Conservation (phyloP, 371 early-diverging fungal genomes). For the Spraguea lophii region DNA sequence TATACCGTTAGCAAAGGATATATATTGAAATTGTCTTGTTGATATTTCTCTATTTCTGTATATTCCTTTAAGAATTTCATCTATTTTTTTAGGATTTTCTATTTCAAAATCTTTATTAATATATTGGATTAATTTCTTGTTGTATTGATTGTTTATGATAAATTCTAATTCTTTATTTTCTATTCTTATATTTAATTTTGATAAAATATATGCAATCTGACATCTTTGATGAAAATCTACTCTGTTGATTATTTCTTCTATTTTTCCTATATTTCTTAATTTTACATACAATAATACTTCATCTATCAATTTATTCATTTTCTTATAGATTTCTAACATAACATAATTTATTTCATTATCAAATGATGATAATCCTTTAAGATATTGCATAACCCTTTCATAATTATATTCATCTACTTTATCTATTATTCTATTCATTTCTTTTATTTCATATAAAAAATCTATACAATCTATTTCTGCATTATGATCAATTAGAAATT, state of each 20-base stretch:
- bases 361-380: slow-evolving; percentile 24
- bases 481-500: slow-evolving; percentile 42
- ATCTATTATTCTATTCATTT: slow-evolving; percentile 15
- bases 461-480: slow-evolving; percentile 45
- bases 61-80: slow-evolving; percentile 5
- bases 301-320: slow-evolving; percentile 18
- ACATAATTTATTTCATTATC: slow-evolving; percentile 12
- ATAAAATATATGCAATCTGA: too few species aligned
- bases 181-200: too few species aligned
- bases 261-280: too few species aligned
- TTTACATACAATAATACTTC: too few species aligned
- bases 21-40: slow-evolving; percentile 5
- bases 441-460: slow-evolving; percentile 39
- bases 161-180: neutral
- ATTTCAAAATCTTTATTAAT: slow-evolving; percentile 15
- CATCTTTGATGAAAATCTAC: too few species aligned
- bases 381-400: slow-evolving; percentile 35
- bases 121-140: slow-evolving; percentile 6
- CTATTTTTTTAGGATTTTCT: slow-evolving; percentile 5
- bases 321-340: slow-evolving; percentile 19
- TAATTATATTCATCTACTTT: slow-evolving; percentile 39
- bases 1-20: slow-evolving; percentile 26
- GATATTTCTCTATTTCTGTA: neutral
- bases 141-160: slow-evolving; percentile 16
- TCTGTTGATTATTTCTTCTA: too few species aligned